Evolutionary conservation across 1,284 basidiomycete genomes (phyloP).

Genomic region (Anthracocystis walkeri): DNA sequence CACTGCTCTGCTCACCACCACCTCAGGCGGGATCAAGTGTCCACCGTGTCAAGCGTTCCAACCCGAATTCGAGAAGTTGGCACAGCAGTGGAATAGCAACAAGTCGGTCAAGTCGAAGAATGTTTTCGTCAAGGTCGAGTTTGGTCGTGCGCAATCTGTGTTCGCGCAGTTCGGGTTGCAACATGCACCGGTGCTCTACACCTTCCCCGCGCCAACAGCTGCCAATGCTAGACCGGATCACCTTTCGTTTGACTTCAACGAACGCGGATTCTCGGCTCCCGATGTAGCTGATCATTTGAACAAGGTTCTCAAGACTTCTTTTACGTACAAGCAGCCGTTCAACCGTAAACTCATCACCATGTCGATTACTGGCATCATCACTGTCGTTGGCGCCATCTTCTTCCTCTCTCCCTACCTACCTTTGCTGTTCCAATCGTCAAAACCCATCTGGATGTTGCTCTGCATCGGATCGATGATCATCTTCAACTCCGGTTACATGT

Average conservation of each 20-base stretch:
- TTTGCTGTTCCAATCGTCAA: conserved; percentile 22
- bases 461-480: conserved; percentile 63
- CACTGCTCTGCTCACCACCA: conserved; percentile 55
- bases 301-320: conserved; percentile 24
- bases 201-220: conserved; percentile 45
- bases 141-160: conserved; percentile 40
- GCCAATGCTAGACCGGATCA: conserved; percentile 34
- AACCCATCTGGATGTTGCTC: conserved; percentile 52
- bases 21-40: conserved; percentile 50
- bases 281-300: conserved; percentile 47
- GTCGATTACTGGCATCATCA: conserved; percentile 22
- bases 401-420: conserved; percentile 43
- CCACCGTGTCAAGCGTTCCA: conserved; percentile 56
- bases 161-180: conserved; percentile 57
- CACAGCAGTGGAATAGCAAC: conserved; percentile 50
- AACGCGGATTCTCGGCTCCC: conserved; percentile 44
- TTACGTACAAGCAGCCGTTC: conserved; percentile 56
- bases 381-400: conserved; percentile 21
- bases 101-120: conserved; percentile 37
- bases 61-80: conserved; percentile 55
- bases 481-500: conserved; percentile 79
- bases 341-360: conserved; percentile 43
- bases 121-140: conserved; percentile 60
- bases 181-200: conserved; percentile 59
- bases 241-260: conserved; percentile 57